phyloP scores from a whole-genome alignment of 805 yeast genomes.

The Candida vaughaniae region DNA sequence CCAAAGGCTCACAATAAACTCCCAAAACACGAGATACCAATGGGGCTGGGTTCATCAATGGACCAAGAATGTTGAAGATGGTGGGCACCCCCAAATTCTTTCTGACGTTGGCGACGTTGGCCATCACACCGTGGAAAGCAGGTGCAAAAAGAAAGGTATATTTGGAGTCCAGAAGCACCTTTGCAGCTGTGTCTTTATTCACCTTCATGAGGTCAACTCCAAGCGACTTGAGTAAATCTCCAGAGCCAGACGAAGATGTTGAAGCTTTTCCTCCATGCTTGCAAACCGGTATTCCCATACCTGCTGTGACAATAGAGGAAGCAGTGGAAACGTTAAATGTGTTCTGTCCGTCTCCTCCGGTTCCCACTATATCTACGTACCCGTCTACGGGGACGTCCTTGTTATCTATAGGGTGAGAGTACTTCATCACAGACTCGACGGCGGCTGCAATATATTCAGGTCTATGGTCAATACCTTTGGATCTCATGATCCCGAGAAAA shows the following conservation, averaged over 20 bases:
- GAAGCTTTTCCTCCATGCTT: constrained; percentile 98
- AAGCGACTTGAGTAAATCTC: constrained; percentile 76
- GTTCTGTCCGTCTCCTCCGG: constrained; percentile 98
- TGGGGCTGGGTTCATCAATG: constrained; percentile 88
- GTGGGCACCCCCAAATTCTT: constrained; percentile 84
- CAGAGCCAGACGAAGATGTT: constrained; percentile 90
- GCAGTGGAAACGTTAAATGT: constrained; percentile 97
- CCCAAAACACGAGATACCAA: constrained; percentile 80
- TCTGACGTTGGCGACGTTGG: constrained; percentile 74
- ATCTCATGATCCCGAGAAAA: constrained; percentile 74
- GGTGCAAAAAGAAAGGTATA: constrained; percentile 88
- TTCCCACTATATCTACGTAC: constrained; percentile 89
- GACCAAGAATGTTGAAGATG: constrained; percentile 92
- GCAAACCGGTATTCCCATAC: constrained; percentile 76
- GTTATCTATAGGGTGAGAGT: constrained; percentile 54
- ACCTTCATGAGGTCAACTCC: constrained; percentile 82
- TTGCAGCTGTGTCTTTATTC: constrained; percentile 58
- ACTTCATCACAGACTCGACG: constrained; percentile 68
- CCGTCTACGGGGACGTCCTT: constrained; percentile 46
- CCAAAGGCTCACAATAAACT: constrained; percentile 77
- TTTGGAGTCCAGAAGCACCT: constrained; percentile 47
- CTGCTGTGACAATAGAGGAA: constrained; percentile 91
- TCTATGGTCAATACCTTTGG: constrained; percentile 73
- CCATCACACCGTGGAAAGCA: constrained; percentile 91
- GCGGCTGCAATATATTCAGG: constrained; percentile 86